Conservation (phyloP, 768 basidiomycete species). For the Lyophyllum shimeji region DNA sequence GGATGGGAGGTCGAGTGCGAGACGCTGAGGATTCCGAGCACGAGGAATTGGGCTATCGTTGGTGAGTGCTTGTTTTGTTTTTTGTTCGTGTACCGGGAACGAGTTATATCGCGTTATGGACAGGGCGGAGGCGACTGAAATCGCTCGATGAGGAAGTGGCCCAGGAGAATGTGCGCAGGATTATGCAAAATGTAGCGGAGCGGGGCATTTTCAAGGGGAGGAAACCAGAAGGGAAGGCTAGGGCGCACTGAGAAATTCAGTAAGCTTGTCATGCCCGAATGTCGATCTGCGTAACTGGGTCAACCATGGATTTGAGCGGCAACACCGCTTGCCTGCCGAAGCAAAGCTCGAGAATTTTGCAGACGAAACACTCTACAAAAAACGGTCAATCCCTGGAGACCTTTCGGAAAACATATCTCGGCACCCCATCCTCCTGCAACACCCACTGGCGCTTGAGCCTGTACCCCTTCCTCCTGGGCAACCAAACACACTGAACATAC, state of each 20-base stretch:
- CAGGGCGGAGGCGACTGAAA: slow-evolving; percentile 28
- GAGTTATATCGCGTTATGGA: background rate
- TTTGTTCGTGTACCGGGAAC: slow-evolving; percentile 1
- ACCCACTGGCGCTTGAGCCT: slow-evolving; percentile 46
- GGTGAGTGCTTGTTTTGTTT: slow-evolving; percentile 46
- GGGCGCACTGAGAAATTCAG: slow-evolving; percentile 7
- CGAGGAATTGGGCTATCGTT: slow-evolving; percentile 89
- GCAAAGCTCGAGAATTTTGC: too few relatives aligned
- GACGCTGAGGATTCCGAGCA: slow-evolving; percentile 85
- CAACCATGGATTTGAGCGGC: too few relatives aligned
- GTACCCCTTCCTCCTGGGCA: slow-evolving; percentile 50
- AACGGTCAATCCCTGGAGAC: slow-evolving; percentile 19
- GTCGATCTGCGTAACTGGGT: too few relatives aligned
- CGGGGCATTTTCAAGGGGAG: slow-evolving; percentile 75
- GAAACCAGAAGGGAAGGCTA: slow-evolving; percentile 66
- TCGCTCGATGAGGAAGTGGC: slow-evolving; percentile 27
- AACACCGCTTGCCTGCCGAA: too few relatives aligned
- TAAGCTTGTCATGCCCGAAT: too few relatives aligned
- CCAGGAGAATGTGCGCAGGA: slow-evolving; percentile 44
- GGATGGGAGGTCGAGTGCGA: slow-evolving; percentile 92
- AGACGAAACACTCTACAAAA: background rate
- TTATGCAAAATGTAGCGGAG: slow-evolving; percentile 54
- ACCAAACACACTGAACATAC: slow-evolving; percentile 50
- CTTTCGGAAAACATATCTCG: slow-evolving; percentile 51
- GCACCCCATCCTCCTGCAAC: slow-evolving; percentile 55